Percentiles rank a stretch among this genome's conserved stretches.
These are phyloP conservation scores for Mucor circinelloides DNA, from an alignment of 371 early-diverging fungal species.

Conservation along the genomic window DNA sequence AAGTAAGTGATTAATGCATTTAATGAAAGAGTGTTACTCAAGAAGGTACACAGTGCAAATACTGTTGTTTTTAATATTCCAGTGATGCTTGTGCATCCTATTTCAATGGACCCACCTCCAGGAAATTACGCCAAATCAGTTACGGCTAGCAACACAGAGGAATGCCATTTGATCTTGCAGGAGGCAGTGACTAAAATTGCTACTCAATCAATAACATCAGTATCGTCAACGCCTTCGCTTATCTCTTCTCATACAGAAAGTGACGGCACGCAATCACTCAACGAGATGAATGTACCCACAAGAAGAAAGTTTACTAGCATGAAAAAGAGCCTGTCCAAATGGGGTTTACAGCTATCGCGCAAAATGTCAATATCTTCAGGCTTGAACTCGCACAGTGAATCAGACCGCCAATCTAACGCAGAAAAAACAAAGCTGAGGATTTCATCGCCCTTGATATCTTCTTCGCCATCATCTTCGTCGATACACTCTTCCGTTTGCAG, in stretches of 20 bases:
- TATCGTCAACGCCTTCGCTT: neutral
- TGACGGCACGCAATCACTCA: neutral
- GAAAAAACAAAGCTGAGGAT: neutral
- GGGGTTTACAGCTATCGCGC: constrained; percentile 5
- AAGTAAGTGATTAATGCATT: constrained; percentile 6
- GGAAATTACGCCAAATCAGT: neutral
- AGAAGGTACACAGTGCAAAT: neutral
- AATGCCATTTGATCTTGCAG: neutral
- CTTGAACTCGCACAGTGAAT: neutral
- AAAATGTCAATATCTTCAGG: neutral
- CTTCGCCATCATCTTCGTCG: neutral
- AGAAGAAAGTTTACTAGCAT: neutral
- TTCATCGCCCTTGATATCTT: neutral
- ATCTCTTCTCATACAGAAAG: neutral
- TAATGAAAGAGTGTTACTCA: neutral
- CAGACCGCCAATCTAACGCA: neutral
- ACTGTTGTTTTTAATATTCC: constrained; percentile 27
- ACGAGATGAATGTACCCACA: neutral
- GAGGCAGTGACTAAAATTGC: neutral
- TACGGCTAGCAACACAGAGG: neutral
- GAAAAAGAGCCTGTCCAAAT: constrained; percentile 8
- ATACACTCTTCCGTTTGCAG: neutral
- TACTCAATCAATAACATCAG: neutral
- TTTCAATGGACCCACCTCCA: constrained; percentile 44
- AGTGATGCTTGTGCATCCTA: constrained; percentile 32